Base-by-base conservation (phyloP, 2,329 filamentous ascomycete genomes). In the Metarhizium sp. region DNA sequence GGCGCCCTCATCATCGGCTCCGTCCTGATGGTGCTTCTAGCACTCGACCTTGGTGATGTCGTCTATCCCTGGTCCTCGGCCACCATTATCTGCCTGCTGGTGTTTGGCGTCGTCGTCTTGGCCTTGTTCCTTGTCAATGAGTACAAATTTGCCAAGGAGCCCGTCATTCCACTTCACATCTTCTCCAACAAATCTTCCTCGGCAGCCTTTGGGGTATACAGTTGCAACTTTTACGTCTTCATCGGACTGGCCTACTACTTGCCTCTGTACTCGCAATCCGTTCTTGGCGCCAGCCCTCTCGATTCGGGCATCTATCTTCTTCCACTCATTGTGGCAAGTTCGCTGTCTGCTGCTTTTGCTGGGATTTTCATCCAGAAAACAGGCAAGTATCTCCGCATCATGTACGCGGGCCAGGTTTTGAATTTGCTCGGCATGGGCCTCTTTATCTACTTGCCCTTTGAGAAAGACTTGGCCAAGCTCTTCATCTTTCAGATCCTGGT, bases 221-320 rank as follows among this genome's bases (percentile, higher is more conserved):
- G 76, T 52, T 71, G 73, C 55, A 76, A 80, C 57, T 72, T 70
- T 0, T 73, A 84, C 62, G 78, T 82, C 38, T 87, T 86, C 67
- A 85, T 87, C 45, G 81, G 78, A 0, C 76, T 76, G 1, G 80
- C 83, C 51, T 91, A 88, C 68, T 91, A 87, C 62, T 73, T 90
- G 30, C 88, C 88, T 0, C 75, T 90, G 0, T 91, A 86, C 69
- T 85, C 89, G 54, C 88, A 92, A 65, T 78, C 83, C 2, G 86
- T 85, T 0, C 77, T 85, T 2, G 77, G 77, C 52, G 81, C 80
- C 1, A 76, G 77, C 0, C 82, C 85, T 0, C 71, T 87, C 38
- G 73, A 74, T n/a, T 87, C 82, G 0, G 79, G 79, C 4, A 65
- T 86, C 0, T 77, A 86, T 18, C 46, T 48, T 13, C 73, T 90